Percentiles rank a stretch among this genome's conserved stretches.
phyloP scores from a whole-genome alignment of 2,329 filamentous ascomycete species.

The Aureobasidium sp. region DNA sequence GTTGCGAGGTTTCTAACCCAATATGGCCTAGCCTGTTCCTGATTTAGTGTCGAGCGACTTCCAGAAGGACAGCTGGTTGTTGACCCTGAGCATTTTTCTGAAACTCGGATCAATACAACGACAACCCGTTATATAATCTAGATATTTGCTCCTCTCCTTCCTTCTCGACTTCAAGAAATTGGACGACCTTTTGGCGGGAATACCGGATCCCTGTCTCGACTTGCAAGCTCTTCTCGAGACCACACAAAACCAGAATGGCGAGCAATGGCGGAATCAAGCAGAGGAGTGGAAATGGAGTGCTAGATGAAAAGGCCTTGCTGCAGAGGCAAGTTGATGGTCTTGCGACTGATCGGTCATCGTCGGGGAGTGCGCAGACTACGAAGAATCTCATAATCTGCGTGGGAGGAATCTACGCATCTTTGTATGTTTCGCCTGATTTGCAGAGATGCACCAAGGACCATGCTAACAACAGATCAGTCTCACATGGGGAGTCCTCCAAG shows the following conservation, averaged over 20 bases:
- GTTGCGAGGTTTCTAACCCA: neutral
- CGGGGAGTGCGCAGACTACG: constrained; percentile 19
- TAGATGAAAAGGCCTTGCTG: constrained; percentile 11
- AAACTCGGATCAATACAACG: neutral
- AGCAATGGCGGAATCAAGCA: constrained; percentile 13
- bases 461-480: constrained; percentile 46
- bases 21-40: neutral
- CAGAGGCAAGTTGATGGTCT: constrained; percentile 17
- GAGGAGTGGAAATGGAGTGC: neutral
- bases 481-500: constrained; percentile 94
- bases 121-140: neutral
- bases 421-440: constrained; percentile 50
- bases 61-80: constrained; percentile 14
- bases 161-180: neutral
- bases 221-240: neutral
- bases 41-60: neutral
- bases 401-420: constrained; percentile 92
- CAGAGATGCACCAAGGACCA: neutral
- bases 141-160: neutral
- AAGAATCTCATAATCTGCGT: constrained; percentile 77
- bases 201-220: neutral
- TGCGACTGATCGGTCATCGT: constrained; percentile 12
- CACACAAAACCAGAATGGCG: constrained; percentile 4
- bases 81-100: constrained; percentile 12
- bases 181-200: neutral